These are phyloP conservation scores for Eutrema salsugineum DNA, from an alignment of 441 rosid species.

Conservation along the genomic window DNA sequence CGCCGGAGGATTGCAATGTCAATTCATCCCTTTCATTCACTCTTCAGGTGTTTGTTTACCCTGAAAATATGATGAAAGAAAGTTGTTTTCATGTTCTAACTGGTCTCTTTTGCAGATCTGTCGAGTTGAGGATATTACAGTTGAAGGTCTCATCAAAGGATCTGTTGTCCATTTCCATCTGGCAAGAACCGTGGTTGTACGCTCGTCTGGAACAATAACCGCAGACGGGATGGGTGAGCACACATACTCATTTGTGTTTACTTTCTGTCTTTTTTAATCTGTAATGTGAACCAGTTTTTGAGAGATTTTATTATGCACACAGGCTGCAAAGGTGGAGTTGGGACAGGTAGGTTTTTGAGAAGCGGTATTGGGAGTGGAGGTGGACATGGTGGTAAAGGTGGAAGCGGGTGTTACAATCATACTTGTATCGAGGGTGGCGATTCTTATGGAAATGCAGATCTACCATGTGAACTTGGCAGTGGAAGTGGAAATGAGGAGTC, in stretches of 20 bases:
- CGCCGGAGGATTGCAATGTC: slow-evolving; percentile 92
- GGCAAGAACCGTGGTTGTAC: slow-evolving; percentile 63
- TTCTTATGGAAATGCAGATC: slow-evolving; percentile 72
- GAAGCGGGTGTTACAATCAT: slow-evolving; percentile 77
- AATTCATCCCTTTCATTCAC: slow-evolving; percentile 86
- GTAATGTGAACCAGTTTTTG: not conserved
- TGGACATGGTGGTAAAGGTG: slow-evolving; percentile 97
- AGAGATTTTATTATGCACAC: slow-evolving; percentile 15
- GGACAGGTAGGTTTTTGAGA: slow-evolving; percentile 63
- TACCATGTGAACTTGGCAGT: slow-evolving; percentile 98
- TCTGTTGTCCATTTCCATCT: slow-evolving; percentile 89
- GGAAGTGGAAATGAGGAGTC: slow-evolving; percentile 85
- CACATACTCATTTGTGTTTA: not conserved
- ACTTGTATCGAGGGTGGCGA: slow-evolving; percentile 71
- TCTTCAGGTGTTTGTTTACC: slow-evolving; percentile 56
- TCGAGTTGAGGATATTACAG: slow-evolving; percentile 75
- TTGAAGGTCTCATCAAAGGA: slow-evolving; percentile 73
- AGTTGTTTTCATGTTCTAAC: slow-evolving; percentile 11
- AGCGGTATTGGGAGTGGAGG: slow-evolving; percentile 89
- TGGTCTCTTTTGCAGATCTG: slow-evolving; percentile 65
- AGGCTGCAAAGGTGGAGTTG: slow-evolving; percentile 93
- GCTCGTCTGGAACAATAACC: slow-evolving; percentile 57
- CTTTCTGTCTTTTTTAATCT: not conserved
- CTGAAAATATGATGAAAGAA: not conserved
- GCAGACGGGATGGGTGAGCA: slow-evolving; percentile 75